A percentile compares a stretch with the other conserved stretches of the same genome.
Evolutionary conservation across 1,284 basidiomycete genomes (phyloP).

Genomic region (Meripilus lineatus): DNA sequence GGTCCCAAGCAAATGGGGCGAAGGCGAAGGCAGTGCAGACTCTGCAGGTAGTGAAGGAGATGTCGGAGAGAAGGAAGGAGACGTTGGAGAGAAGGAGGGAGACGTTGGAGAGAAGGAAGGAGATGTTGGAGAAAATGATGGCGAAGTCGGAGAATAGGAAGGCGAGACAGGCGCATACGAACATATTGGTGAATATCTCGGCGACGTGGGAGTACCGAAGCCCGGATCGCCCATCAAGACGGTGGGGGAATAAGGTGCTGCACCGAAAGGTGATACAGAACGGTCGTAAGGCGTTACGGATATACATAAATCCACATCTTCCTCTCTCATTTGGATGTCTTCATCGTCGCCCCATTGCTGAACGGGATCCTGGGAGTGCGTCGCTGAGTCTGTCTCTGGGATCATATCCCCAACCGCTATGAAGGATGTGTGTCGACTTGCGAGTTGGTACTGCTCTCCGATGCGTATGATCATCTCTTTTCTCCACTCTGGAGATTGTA

Average conservation of each 20-base stretch:
- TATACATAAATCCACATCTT: no score
- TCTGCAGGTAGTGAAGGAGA: neutral
- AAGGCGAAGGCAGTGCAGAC: neutral
- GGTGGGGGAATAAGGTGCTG: no score
- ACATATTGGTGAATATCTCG: no score
- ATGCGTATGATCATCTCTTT: constrained; percentile 7
- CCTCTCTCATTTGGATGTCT: neutral
- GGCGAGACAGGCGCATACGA: no score
- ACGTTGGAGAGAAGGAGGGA: neutral
- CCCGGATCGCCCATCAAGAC: no score
- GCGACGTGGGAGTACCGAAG: no score
- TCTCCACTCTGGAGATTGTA: constrained; percentile 7
- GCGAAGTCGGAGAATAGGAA: no score
- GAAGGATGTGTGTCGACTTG: constrained; percentile 11
- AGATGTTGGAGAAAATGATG: no score
- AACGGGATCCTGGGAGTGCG: neutral
- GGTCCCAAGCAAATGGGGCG: neutral
- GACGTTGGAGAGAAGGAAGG: no score
- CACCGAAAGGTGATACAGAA: no score
- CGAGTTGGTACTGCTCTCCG: constrained; percentile 10
- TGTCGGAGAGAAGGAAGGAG: neutral
- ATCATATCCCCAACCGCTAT: neutral
- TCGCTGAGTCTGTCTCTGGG: neutral
- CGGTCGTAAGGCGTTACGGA: no score
- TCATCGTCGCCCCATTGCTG: neutral